Base-by-base conservation (phyloP, 2,329 filamentous ascomycete species). In the Venturia asperata region DNA sequence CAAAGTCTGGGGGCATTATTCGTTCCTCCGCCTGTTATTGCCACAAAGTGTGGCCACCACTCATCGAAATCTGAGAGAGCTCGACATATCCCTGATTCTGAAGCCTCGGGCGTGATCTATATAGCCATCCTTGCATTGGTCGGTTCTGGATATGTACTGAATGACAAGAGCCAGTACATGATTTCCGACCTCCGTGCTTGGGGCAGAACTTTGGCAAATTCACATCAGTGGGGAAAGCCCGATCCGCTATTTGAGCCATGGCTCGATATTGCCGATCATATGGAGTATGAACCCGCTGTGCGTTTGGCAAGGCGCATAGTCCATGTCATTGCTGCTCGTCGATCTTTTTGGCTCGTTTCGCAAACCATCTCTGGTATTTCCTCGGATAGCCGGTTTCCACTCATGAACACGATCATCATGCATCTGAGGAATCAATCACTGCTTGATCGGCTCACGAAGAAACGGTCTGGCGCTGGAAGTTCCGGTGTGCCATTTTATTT, bases 261-360 rank as follows among this genome's bases (percentile, higher is more conserved):
- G 63, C 64, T 75, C 27, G 68, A 70, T 11, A 74, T 76, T 37
- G 71, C 72, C 27, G 56, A 61, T 19, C 30, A n/a, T 74, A 83
- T 83, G 17, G 81, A 83, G 67, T 79, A 83, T 70, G 81, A 82
- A 47, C 74, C 81, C 34, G 81, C 80, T 21, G 70, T 83, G 56
- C 78, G 81, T 27, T 73, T 85, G 41, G 73, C 80, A n/a, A 77
- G 77, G 61, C 77, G 80, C 13, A 70, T 85, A 42, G 75, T 81
- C 27, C 76, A 77, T 62, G 81, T 77, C 61, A 77, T 85, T 61
- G 78, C 78, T 7, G 78, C 78, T 24, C 77, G 81, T 11, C 72
- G 77, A 55, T 80, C 80, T 42, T 82, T 81, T 64, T 64, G 63
- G 63, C 52, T 56, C 47, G 37, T 42, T 11, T 37, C 71, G 80